These are phyloP conservation scores for Pichia thaimueangensis DNA, from an alignment of 805 yeast species.

Conservation along the genomic window DNA sequence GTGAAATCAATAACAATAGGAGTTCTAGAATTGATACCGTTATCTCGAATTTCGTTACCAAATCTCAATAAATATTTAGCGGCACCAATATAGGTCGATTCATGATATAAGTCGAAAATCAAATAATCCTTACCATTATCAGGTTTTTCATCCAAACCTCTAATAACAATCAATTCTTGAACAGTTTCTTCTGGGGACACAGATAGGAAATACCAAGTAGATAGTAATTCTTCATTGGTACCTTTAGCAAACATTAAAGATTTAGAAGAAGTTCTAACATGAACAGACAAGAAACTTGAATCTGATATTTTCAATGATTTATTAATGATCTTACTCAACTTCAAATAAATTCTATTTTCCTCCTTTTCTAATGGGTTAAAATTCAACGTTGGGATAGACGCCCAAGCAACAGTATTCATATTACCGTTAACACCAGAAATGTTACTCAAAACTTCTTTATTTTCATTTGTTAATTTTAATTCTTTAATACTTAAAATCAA, in stretches of 20 bases:
- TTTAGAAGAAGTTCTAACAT: slow-evolving; percentile 46
- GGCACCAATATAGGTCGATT: slow-evolving; percentile 57
- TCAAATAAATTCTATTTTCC: slow-evolving; percentile 55
- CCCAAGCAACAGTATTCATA: slow-evolving; percentile 37
- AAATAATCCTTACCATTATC: slow-evolving; percentile 48
- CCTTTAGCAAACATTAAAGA: slow-evolving; percentile 57
- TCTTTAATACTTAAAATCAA: slow-evolving; percentile 69
- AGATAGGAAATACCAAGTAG: slow-evolving; percentile 66
- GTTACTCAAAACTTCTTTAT: slow-evolving; percentile 24
- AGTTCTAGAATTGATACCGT: slow-evolving; percentile 31
- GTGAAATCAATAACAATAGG: slow-evolving; percentile 38
- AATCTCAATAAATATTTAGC: slow-evolving; percentile 40
- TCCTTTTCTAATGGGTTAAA: slow-evolving; percentile 57
- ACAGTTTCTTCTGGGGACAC: slow-evolving; percentile 65
- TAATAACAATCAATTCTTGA: slow-evolving; percentile 63
- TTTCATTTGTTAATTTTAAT: slow-evolving; percentile 33
- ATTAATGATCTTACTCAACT: slow-evolving; percentile 40
- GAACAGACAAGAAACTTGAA: slow-evolving; percentile 46
- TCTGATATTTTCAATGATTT: slow-evolving; percentile 14
- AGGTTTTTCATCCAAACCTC: slow-evolving; percentile 38
- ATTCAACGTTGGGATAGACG: slow-evolving; percentile 57
- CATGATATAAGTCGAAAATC: slow-evolving; percentile 49
- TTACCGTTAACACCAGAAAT: slow-evolving; percentile 19
- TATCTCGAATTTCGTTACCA: slow-evolving; percentile 26
- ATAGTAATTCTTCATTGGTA: slow-evolving; percentile 47